Conservation (phyloP, 139 green algal genomes). For the Closterium sp. region DNA sequence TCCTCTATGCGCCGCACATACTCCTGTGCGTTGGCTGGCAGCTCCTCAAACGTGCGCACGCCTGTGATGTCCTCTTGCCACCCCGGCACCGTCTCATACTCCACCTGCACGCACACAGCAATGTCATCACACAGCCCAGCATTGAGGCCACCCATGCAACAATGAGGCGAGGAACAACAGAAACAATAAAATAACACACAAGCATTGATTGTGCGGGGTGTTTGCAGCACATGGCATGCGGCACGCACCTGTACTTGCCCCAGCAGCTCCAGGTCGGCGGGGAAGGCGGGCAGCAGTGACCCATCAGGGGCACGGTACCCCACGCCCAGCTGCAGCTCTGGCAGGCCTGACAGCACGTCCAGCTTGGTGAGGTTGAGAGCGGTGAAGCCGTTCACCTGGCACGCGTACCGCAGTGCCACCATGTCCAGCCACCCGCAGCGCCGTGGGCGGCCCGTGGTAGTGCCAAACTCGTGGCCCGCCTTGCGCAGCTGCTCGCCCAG, state of each 20-base stretch:
- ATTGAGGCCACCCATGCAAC: too few relatives aligned
- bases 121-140: neutral
- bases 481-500: constrained; percentile 82
- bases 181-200: too few relatives aligned
- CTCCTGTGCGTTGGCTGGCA: constrained; percentile 73
- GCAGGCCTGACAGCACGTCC: constrained; percentile 83
- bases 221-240: neutral
- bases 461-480: constrained; percentile 91
- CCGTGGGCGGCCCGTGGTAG: constrained; percentile 92
- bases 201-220: too few relatives aligned
- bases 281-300: constrained; percentile 35
- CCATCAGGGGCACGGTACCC: constrained; percentile 51
- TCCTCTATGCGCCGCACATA: constrained; percentile 89
- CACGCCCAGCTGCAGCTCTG: constrained; percentile 83
- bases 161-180: too few relatives aligned
- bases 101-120: constrained; percentile 47
- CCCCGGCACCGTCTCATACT: constrained; percentile 91
- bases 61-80: constrained; percentile 74
- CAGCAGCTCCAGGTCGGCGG: constrained; percentile 53
- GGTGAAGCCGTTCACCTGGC: constrained; percentile 93
- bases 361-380: constrained; percentile 99
- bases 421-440: constrained; percentile 98
- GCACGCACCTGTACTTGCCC: constrained; percentile 65
- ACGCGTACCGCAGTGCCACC: constrained; percentile 83
- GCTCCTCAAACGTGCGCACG: constrained; percentile 74